Base-by-base conservation (phyloP, 495 filamentous ascomycete species). In the Opeltia flavorubescens region DNA sequence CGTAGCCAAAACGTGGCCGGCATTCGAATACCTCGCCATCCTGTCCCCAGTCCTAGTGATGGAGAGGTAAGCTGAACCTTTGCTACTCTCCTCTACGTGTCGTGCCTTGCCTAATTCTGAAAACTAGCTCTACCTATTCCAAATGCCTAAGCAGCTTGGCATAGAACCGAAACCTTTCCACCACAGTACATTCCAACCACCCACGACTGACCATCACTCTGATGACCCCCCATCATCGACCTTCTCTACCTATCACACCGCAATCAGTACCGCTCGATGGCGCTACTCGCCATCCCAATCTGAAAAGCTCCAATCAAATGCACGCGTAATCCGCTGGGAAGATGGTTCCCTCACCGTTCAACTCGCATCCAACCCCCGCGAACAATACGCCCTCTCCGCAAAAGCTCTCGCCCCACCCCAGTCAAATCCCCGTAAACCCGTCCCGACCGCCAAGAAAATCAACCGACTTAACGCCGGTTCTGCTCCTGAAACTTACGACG, bases 261-360 rank as follows among this genome's bases (percentile, higher is more conserved):
- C 82, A 9, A 74, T 78, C 12, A 80, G 73, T 15, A 82, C 80
- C 11, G 64, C 84, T 21, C 81, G 80, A 55, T 83, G 81, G 78
- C 74, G 83, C 43, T 72, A 74, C 51, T 75, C 80, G 35, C 80
- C 80, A n/a, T 69, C 67, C 9, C 65, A 83, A 47, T 69, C 71
- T 5, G 54, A 60, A 11, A 60, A 73, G 29, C 64, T 86, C 9
- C 75, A 83, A 55, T 89, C 83, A 29, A 91, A 91, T 59, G 74
- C 85, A 5, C 76, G 81, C 38, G 66, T 89, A 24, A 75, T 86
- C 47, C 76, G 73, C 49, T 94, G 86, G 86, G 83, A 82, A 49
- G 86, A 94, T 55, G 86, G 86, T 30, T 87, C 83, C 5, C 62
- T 87, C 24, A 94, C 89, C 13, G 68, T 95, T 8, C 82, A 86